Percentiles rank a stretch among this genome's conserved stretches.
Evolutionary conservation across 2,329 filamentous ascomycete species (phyloP).

Genomic region (Ophiostoma pallidulum): DNA sequence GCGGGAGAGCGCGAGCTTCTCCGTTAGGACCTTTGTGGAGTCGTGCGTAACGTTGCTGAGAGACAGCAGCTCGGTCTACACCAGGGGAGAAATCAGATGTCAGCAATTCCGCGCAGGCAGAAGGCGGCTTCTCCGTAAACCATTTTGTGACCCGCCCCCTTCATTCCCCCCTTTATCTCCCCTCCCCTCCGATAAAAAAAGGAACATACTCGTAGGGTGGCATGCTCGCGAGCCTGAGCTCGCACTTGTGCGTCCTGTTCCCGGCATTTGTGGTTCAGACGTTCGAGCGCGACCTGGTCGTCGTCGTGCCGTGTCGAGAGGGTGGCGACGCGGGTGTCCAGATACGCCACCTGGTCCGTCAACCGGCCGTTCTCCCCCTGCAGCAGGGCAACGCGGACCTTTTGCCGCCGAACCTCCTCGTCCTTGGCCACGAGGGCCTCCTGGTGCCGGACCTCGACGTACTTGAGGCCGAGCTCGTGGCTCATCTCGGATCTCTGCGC

Average conservation of each 20-base stretch:
- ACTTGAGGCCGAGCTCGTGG: constrained; percentile 57
- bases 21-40: constrained; percentile 57
- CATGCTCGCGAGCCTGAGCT: constrained; percentile 39
- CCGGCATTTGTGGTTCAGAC: constrained; percentile 32
- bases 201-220: constrained; percentile 36
- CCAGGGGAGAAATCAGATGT: too few species aligned
- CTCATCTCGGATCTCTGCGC: constrained; percentile 35
- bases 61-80: constrained; percentile 61
- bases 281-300: constrained; percentile 33
- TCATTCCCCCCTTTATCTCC: too few species aligned
- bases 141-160: too few species aligned
- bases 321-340: constrained; percentile 48
- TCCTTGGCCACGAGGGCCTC: constrained; percentile 62
- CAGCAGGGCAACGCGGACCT: constrained; percentile 60
- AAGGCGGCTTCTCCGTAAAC: too few species aligned
- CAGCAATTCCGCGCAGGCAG: too few species aligned
- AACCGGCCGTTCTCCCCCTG: constrained; percentile 64
- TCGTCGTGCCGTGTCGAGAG: constrained; percentile 33
- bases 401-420: constrained; percentile 62
- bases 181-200: too few species aligned
- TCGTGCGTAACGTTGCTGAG: constrained; percentile 59
- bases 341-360: constrained; percentile 50
- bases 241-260: constrained; percentile 39
- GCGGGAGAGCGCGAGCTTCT: constrained; percentile 44
- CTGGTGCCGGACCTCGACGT: constrained; percentile 55